These are phyloP conservation scores for Mycena indigotica DNA, from an alignment of 768 basidiomycete species.

Conservation along the genomic window DNA sequence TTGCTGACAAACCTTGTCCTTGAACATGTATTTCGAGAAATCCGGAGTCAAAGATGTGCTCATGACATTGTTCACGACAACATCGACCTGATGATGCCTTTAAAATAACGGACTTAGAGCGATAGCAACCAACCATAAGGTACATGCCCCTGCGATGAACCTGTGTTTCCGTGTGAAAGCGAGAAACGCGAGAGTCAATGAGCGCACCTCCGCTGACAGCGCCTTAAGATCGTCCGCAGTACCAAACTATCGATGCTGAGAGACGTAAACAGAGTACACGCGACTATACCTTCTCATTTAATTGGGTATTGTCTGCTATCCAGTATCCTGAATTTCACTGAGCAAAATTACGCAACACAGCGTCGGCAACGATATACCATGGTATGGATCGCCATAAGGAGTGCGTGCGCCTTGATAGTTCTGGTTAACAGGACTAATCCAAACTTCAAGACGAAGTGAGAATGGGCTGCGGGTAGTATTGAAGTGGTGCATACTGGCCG, in stretches of 20 bases:
- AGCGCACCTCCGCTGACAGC: slow-evolving; percentile 58
- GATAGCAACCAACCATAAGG: slow-evolving; percentile 60
- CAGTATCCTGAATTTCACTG: slow-evolving; percentile 50
- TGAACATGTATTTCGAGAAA: slow-evolving; percentile 69
- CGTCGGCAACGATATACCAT: slow-evolving; percentile 43
- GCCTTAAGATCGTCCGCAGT: slow-evolving; percentile 64
- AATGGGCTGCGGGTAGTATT: not conserved
- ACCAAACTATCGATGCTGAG: slow-evolving; percentile 44
- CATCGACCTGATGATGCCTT: slow-evolving; percentile 45
- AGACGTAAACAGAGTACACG: not conserved
- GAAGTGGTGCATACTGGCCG: slow-evolving; percentile 49
- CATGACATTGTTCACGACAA: slow-evolving; percentile 88
- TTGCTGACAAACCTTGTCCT: slow-evolving; percentile 49
- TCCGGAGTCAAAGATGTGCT: slow-evolving; percentile 63
- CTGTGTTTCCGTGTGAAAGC: too few relatives aligned
- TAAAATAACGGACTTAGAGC: not conserved
- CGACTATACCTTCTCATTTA: slow-evolving; percentile 47
- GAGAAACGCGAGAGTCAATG: too few relatives aligned
- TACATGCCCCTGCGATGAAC: slow-evolving; percentile 78
- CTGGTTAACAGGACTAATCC: slow-evolving; percentile 82
- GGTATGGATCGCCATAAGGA: slow-evolving; percentile 80
- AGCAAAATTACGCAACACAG: not conserved
- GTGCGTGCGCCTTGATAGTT: slow-evolving; percentile 74
- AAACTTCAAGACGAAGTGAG: slow-evolving; percentile 48
- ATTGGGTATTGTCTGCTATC: slow-evolving; percentile 62